These are phyloP conservation scores for Nepenthes gracilis DNA, from an alignment of 148 eudicot genomes.

Conservation along the genomic window DNA sequence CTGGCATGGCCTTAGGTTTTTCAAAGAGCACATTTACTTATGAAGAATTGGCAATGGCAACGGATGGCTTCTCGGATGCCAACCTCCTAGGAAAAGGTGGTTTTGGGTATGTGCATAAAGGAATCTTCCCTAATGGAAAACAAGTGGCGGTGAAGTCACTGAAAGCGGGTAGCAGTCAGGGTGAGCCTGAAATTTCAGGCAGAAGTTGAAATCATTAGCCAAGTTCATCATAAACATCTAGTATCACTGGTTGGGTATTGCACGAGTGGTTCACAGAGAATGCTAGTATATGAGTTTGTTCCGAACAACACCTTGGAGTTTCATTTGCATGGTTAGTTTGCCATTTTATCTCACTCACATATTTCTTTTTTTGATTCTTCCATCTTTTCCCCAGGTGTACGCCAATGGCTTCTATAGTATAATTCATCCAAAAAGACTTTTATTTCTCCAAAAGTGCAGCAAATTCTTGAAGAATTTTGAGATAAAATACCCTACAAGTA, in stretches of 20 bases:
- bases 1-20: slow-evolving; percentile 63
- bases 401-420: too few relatives aligned
- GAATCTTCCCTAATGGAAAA: slow-evolving; percentile 90
- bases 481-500: too few relatives aligned
- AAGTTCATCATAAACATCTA: slow-evolving; percentile 98
- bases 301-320: slow-evolving; percentile 81
- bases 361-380: background rate
- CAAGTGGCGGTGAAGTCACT: slow-evolving; percentile 90
- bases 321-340: slow-evolving; percentile 48
- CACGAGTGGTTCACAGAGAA: slow-evolving; percentile 66
- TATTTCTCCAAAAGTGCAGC: too few relatives aligned
- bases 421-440: too few relatives aligned
- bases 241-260: slow-evolving; percentile 98
- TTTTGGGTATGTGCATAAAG: slow-evolving; percentile 89
- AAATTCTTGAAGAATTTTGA: too few relatives aligned
- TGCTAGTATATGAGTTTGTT: slow-evolving; percentile 95
- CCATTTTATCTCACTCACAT: background rate
- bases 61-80: slow-evolving; percentile 71
- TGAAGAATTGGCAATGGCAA: slow-evolving; percentile 87
- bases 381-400: too few relatives aligned
- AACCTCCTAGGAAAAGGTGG: slow-evolving; percentile 97
- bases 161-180: slow-evolving; percentile 93
- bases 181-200: slow-evolving; percentile 96
- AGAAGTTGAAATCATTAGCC: slow-evolving; percentile 93
- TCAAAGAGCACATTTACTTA: slow-evolving; percentile 73